Evolutionary conservation across 345 rosid species (phyloP), one percentile per base, ranked within the genome.

Genomic region (Citrus australasica): DNA sequence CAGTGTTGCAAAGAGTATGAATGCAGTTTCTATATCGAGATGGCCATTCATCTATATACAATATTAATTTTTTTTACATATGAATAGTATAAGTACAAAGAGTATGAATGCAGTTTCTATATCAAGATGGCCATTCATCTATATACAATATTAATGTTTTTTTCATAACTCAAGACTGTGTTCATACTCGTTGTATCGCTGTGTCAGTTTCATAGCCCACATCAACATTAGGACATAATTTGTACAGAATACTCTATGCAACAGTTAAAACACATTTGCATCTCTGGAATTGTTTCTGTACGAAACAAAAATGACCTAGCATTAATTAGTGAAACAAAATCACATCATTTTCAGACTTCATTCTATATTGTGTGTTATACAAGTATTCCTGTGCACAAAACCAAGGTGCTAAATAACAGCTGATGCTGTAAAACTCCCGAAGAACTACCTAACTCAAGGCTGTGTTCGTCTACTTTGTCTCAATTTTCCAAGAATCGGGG

Each of bases 1-100:
- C 99, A 96, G 9, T 38, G 11, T 1, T 38, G 8, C 42, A 38
- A 38, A 38, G 42, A 38, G 42, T 38, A 37, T 38, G 10, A 38
- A 7, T 38, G 42, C 42, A 38, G 10, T 38, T 38, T 38, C 42
- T 38, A 38, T 38, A 9, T 38, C 42, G 2, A 38, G 11, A 38
- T 2, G 42, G 42, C 42, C 42, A 9, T 38, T 38, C 42, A 38
- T 38, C 42, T 38, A 38, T 7, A 38, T 38, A 38, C 42, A 38
- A 9, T 38, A 38, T 38, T 38, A 38, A 38, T 8, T 38, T 38
- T 38, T 38, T 38, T 7, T 38, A 33, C 35, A 33, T 33, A 5
- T 33, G 35, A 33, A 33, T 33, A 33, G 35, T 33, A 33, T 33
- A 33, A 33, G 35, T 33, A 33, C 42, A 38, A 38, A 38, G 42